Conservation (phyloP, 2,329 filamentous ascomycete species). For the Hyphodiscus sp. region DNA sequence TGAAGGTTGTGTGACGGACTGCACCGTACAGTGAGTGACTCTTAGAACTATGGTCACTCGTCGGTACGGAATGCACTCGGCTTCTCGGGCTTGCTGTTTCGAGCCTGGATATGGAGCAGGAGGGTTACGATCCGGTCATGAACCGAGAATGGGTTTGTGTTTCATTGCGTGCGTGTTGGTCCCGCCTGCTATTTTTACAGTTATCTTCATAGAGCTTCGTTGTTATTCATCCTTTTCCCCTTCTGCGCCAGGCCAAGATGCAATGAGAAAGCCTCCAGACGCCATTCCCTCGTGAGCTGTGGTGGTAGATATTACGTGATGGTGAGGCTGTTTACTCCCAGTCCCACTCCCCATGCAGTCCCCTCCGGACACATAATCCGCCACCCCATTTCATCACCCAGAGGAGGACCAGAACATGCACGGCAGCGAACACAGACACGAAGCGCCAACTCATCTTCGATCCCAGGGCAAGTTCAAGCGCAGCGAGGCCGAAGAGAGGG, state of each 20-base stretch:
- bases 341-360: conserved; percentile 2
- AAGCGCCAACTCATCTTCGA: conserved; percentile 31
- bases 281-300: background rate
- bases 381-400: conserved; percentile 32
- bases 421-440: conserved; percentile 36
- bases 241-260: background rate
- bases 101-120: no score
- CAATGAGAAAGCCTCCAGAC: background rate
- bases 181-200: background rate
- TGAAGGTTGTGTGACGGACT: background rate
- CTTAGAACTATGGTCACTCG: no score
- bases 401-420: conserved; percentile 41
- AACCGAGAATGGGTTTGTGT: no score
- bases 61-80: no score
- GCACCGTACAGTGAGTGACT: no score
- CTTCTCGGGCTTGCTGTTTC: no score
- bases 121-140: no score
- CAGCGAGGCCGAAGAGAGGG: conserved; percentile 62
- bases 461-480: conserved; percentile 51
- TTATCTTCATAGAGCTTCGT: background rate
- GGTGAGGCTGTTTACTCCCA: background rate
- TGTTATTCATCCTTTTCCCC: background rate
- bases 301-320: background rate
- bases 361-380: conserved; percentile 13
- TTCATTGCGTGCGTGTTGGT: no score